Percentiles rank a stretch among this genome's conserved stretches.
Conservation (phyloP, 2,329 filamentous ascomycete genomes). For the Pyrenochaeta sp. region DNA sequence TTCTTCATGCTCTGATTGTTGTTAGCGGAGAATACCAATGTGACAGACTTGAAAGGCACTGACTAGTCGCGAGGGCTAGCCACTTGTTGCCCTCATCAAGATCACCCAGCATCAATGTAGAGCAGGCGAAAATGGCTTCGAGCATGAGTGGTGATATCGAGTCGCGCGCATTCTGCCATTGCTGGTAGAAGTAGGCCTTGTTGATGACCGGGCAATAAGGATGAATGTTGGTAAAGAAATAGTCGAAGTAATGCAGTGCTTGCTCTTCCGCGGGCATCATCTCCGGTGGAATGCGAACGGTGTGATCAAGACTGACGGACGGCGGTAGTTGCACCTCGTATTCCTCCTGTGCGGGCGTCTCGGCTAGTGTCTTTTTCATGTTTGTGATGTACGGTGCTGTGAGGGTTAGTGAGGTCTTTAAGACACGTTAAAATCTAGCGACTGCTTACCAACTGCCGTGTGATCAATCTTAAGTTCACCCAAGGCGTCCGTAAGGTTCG, state of each 20-base stretch:
- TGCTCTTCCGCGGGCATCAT: constrained; percentile 91
- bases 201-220: constrained; percentile 92
- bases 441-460: constrained; percentile 76
- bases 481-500: constrained; percentile 80
- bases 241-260: constrained; percentile 83
- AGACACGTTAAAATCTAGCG: background rate
- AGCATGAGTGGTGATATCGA: constrained; percentile 88
- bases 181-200: constrained; percentile 81
- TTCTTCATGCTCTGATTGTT: constrained; percentile 77
- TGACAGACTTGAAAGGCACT: constrained; percentile 42
- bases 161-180: constrained; percentile 85
- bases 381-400: constrained; percentile 84
- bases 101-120: constrained; percentile 83
- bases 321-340: constrained; percentile 75
- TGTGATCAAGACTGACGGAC: constrained; percentile 73
- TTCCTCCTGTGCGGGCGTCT: constrained; percentile 73
- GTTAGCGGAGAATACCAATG: constrained; percentile 20
- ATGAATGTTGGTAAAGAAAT: constrained; percentile 90
- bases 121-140: constrained; percentile 90
- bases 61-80: constrained; percentile 88
- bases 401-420: constrained; percentile 19
- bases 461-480: constrained; percentile 89
- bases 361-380: constrained; percentile 64
- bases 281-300: constrained; percentile 87
- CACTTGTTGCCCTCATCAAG: constrained; percentile 87